Evolutionary conservation across 164 flowering plant genomes (phyloP), one percentile per base, ranked within the genome.

Genomic region (Chimonanthus praecox): DNA sequence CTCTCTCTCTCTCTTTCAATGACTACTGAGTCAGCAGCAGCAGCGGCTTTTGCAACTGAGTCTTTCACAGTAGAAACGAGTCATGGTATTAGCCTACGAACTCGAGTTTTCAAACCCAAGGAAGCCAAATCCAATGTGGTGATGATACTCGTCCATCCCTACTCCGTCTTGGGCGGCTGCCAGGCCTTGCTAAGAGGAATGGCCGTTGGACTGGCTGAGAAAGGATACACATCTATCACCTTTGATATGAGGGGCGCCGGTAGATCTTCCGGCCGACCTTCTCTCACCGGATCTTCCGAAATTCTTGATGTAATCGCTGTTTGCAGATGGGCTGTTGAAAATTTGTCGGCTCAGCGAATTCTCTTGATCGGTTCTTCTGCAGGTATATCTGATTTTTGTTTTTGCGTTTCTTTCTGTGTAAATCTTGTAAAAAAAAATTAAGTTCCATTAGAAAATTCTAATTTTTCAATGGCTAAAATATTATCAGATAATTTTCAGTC

Each of bases 161-260:
- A 83, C 79, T 82, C 96, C 0, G 74, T 94, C 5, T 69, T 92
- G 76, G 99, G 97, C 21, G 99, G 99, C 15, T 87, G 85, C 73
- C 99, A 95, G 76, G 93, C 83, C 8, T 82, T 89, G 5, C 75
- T 91, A 73, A 92, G 76, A 73, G 98, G 98, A 18, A 89, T 95
- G 3, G 98, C 96, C 7, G 70, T 76, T 75, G 91, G 92, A 68
- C 76, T 92, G 20, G 94, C 96, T 3, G 82, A 76, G 43, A 78
- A 71, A 18, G 96, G 96, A 13, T 81, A 76, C 72, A 79, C 50
- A 2, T 89, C 94, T 68, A 84, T 89, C 10, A 92, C 92, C 18
- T 91, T 91, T 77, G 95, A 92, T 70, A 91, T 86, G 90, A 86
- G 97, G 76, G 97, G 95, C 16, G 95, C 82, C 51, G 98, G 95